These are phyloP conservation scores for Aspergillus leporis DNA, from an alignment of 495 filamentous ascomycete genomes.

Conservation along the genomic window DNA sequence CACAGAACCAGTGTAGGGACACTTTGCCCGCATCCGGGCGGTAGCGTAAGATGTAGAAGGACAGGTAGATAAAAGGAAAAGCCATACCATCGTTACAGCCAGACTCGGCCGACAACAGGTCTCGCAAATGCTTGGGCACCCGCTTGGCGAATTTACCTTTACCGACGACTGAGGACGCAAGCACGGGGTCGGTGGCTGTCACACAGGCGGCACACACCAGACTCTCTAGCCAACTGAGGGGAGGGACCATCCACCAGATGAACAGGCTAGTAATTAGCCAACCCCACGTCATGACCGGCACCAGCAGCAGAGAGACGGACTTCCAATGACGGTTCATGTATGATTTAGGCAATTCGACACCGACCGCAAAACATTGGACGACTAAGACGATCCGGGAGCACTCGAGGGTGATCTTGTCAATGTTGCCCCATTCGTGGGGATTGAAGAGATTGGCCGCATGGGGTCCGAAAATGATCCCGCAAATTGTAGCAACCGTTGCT, in stretches of 20 bases:
- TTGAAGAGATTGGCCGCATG: constrained; percentile 91
- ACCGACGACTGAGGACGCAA: constrained; percentile 96
- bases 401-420: constrained; percentile 94
- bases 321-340: constrained; percentile 99
- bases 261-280: constrained; percentile 96
- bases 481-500: constrained; percentile 93
- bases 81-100: constrained; percentile 99
- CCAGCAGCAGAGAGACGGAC: constrained; percentile 81
- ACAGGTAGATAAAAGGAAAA: constrained; percentile 96
- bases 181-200: constrained; percentile 95
- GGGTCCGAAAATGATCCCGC: constrained; percentile 96
- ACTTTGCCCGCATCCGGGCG: constrained; percentile 65
- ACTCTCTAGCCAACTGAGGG: constrained; percentile 84
- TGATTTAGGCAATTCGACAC: constrained; percentile 92
- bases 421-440: constrained; percentile 83
- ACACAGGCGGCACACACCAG: constrained; percentile 88
- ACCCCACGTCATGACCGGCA: constrained; percentile 97
- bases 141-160: constrained; percentile 98
- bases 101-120: constrained; percentile 93
- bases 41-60: constrained; percentile 84
- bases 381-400: constrained; percentile 97
- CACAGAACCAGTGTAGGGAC: constrained; percentile 83
- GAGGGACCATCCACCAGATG: constrained; percentile 90
- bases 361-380: constrained; percentile 98
- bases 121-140: constrained; percentile 94